These are phyloP conservation scores for Wallacemonas sp. DNA, from an alignment of 208 protist species.

Conservation along the genomic window DNA sequence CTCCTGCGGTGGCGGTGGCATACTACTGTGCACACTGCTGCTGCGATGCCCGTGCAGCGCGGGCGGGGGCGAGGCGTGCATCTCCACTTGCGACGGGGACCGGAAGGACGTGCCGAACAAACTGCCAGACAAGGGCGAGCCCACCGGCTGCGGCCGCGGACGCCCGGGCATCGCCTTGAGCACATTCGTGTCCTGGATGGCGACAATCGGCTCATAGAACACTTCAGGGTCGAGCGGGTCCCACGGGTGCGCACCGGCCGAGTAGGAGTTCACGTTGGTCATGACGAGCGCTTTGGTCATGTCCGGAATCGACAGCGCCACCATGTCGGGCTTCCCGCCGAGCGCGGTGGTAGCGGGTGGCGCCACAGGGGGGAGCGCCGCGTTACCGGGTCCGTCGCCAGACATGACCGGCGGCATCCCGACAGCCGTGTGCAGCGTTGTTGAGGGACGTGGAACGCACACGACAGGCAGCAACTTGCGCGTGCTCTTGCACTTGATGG, in stretches of 20 bases:
- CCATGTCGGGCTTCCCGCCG: conserved; percentile 22
- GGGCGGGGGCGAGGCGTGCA: conserved; percentile 2
- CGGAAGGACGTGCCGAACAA: not conserved
- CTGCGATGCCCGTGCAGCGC: not conserved
- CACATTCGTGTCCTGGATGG: conserved; percentile 7
- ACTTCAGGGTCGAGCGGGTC: conserved; percentile 22
- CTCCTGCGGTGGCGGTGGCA: too few relatives aligned
- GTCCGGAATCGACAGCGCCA: conserved; percentile 54
- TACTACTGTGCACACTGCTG: not conserved
- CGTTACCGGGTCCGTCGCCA: not conserved
- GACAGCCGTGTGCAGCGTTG: conserved; percentile 1
- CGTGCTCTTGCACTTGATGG: conserved; percentile 42
- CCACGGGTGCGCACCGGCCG: conserved; percentile 70
- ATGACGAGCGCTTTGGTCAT: conserved; percentile 67
- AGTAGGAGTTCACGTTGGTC: conserved; percentile 82
- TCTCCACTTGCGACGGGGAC: not conserved
- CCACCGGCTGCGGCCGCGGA: not conserved
- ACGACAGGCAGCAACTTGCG: conserved; percentile 57
- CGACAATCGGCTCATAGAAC: conserved; percentile 47
- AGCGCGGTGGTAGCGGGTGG: not conserved
- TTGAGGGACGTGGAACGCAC: conserved; percentile 46
- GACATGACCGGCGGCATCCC: not conserved
- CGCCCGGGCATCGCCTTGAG: conserved; percentile 9
- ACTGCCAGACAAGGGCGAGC: not conserved
- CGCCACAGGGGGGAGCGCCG: not conserved